Base-by-base conservation (phyloP, 2,329 filamentous ascomycete genomes). In the Pyricularia sp. region DNA sequence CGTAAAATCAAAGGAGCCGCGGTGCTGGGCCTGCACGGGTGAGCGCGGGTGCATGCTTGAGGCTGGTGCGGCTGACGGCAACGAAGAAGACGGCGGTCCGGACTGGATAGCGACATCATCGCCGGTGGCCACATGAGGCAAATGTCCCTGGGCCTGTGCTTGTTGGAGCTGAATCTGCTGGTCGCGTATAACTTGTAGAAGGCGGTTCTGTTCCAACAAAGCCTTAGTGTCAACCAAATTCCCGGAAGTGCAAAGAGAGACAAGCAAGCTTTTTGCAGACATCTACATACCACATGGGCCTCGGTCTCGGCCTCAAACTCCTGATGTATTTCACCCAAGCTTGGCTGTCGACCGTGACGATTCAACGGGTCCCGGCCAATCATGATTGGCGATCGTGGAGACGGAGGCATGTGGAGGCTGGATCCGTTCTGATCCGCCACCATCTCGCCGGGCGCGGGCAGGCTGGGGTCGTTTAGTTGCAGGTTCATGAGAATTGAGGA, bases 301-400 rank as follows among this genome's bases (percentile, higher is more conserved):
- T 93, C 91, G 76, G 93, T 90, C 79, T 93, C 91, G 68, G 88
- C 90, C 77, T 93, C 91, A 1, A 93, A 82, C 78, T 93, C 90
- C 76, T 93, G 91, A 73, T 93, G 90, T 61, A 93, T 85, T 77
- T 93, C 90, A 23, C 91, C 91, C 71, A 93, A 78, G 75, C 90
- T 93, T 2, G 90, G 90, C 0, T 89, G 81, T 66, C 91, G 84
- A 72, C 87, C 85, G 74, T 91, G 90, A 72, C 87, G 84, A 20
- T n/a, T 58, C 66, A 61, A 42, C 20, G 88, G 85, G 72, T 88
- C 86, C 42, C 79, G 76, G 59, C 73, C 72, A 36, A 76, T 77
- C 68, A 79, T 74, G 67, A 82, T 76, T 9, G 85, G 83, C 11
- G 84, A 86, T 69, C 81, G 75, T 55, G 65, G 65, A 70, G 83